Conservation (phyloP, 1,284 basidiomycete species). For the Tremellales sp. region DNA sequence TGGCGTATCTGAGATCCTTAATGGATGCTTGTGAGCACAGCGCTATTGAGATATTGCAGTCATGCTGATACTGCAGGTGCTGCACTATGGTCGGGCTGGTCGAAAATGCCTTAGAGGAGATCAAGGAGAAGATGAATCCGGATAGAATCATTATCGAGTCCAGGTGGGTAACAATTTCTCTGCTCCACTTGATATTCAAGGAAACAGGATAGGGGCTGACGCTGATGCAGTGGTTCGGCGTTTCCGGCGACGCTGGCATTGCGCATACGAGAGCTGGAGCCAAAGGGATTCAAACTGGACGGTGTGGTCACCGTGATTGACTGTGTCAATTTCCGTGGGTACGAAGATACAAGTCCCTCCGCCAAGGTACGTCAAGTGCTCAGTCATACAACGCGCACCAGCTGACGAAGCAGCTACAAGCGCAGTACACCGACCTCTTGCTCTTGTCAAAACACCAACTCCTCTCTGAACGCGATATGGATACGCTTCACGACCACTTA, state of each 20-base stretch:
- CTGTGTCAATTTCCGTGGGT: conserved; percentile 78
- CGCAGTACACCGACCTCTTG: conserved; percentile 85
- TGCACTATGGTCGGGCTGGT: conserved; percentile 88
- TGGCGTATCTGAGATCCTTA: conserved; percentile 83
- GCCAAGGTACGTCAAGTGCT: conserved; percentile 53
- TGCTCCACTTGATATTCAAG: not conserved
- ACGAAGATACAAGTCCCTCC: conserved; percentile 81
- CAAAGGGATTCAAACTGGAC: conserved; percentile 72
- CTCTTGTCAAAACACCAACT: conserved; percentile 88
- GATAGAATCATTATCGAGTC: conserved; percentile 90
- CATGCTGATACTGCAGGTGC: conserved; percentile 57
- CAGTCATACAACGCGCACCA: not conserved
- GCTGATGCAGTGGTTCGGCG: conserved; percentile 60
- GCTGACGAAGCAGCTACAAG: conserved; percentile 61
- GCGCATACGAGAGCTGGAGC: conserved; percentile 80
- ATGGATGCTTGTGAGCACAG: conserved; percentile 74
- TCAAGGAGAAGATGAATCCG: conserved; percentile 75
- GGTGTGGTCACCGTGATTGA: conserved; percentile 85
- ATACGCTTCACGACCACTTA: conserved; percentile 78
- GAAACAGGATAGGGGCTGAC: not conserved
- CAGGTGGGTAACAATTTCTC: conserved; percentile 57
- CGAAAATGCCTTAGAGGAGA: conserved; percentile 80
- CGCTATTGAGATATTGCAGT: not conserved
- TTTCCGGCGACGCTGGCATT: conserved; percentile 78
- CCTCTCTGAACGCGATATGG: conserved; percentile 65